A percentile compares a stretch with the other conserved stretches of the same genome.
Conservation (phyloP, 2,329 filamentous ascomycete species). For the Ilyonectria robusta region DNA sequence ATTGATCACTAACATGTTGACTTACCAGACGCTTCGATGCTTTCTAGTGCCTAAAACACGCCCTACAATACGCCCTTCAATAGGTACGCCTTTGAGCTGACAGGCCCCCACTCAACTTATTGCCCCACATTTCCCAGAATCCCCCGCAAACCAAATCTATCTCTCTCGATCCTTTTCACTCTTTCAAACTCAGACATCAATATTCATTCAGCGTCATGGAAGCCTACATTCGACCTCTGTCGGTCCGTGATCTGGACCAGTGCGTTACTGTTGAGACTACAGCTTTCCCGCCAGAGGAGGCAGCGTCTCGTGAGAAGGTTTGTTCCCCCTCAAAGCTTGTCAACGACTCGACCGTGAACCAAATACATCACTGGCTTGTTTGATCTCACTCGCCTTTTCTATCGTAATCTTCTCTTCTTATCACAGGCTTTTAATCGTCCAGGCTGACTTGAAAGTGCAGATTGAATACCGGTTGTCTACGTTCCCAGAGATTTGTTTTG, state of each 20-base stretch:
- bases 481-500: conserved; percentile 48
- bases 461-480: conserved; percentile 49
- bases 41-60: neutral
- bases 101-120: neutral
- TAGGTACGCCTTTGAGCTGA: neutral
- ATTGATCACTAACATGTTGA: no score
- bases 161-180: neutral
- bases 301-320: conserved; percentile 49
- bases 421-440: neutral
- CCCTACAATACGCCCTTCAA: neutral
- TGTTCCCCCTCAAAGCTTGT: neutral
- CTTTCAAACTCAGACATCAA: neutral
- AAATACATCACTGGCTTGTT: neutral
- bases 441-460: conserved; percentile 30
- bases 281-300: conserved; percentile 49
- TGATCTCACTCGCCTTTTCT: neutral
- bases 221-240: conserved; percentile 44
- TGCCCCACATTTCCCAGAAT: conserved; percentile 2
- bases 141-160: conserved; percentile 4
- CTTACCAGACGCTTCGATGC: neutral
- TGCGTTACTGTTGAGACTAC: conserved; percentile 45
- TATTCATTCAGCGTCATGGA: conserved; percentile 31
- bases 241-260: conserved; percentile 43
- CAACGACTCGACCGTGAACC: neutral
- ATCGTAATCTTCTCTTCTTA: neutral